Evolutionary conservation across 805 yeast genomes (phyloP), one percentile per base, ranked within the genome.

Genomic region (Candida peoriensis): DNA sequence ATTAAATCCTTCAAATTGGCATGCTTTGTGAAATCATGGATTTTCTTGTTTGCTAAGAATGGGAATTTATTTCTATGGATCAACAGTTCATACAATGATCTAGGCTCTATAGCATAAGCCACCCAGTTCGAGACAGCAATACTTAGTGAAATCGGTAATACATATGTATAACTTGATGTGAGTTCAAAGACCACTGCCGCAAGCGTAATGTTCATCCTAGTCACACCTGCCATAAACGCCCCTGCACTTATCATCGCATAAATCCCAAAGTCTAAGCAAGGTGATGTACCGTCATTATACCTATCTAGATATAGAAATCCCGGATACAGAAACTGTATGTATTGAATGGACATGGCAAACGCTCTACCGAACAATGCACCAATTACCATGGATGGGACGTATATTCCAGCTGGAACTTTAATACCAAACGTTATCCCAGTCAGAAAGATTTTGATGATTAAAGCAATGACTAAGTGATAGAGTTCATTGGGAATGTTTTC

Each of bases 341-440:
- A 64, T 35, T 72, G 69, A 13, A 72, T 46, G 4, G 50, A 22
- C 54, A 70, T 61, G 1, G 75, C 74, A 38, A 72, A 59, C 2
- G 68, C 45, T 9, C 80, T 49, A 3, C 81, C 81, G 55, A 72
- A 75, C 20, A 77, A 53, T 3, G 81, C 80, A 0, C 83, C 83
- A 16, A 70, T 62, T 2, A 73, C 76, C 82, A 76, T 76, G 1
- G 78, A 69, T 5, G 83, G 83, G 2, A 77, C 77, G 41, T 76
- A 76, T 11, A 76, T 69, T 5, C 82, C 82, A 29, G 74, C 66
- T 2, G 82, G 82, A 3, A 76, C 57, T 43, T 74, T 76, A 33
- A 74, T 50, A 2, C 82, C 82, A 52, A 74, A 73, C 0, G 81
- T 73, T 11, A 75, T 52, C 17, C 68, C 60, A 6, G 81, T 76